Percentiles rank a stretch among this genome's conserved stretches.
phyloP scores from a whole-genome alignment of 2,329 filamentous ascomycete species.

The Phyllosticta ampelicida region DNA sequence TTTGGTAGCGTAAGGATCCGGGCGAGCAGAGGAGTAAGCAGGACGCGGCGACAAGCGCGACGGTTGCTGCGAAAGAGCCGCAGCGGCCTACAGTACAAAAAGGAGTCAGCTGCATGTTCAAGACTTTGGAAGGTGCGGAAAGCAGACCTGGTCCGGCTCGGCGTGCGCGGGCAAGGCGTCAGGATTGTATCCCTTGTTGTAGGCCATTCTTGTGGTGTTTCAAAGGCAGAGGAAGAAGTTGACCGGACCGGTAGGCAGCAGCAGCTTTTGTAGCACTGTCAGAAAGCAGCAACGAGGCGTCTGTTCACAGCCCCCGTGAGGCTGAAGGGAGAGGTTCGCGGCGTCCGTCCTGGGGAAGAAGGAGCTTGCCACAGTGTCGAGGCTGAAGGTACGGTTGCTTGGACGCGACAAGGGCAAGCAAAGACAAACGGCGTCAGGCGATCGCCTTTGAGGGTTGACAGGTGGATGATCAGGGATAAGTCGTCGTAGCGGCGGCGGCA shows the following conservation, averaged over 20 bases:
- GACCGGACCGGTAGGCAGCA: neutral
- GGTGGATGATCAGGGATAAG: conserved; percentile 8
- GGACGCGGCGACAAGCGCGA: conserved; percentile 19
- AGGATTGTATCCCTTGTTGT: conserved; percentile 86
- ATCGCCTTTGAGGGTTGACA: neutral
- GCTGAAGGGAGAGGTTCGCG: conserved; percentile 7
- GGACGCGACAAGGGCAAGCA: neutral
- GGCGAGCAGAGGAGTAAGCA: conserved; percentile 24
- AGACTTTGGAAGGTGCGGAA: conserved; percentile 11
- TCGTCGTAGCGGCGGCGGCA: neutral
- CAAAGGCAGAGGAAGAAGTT: neutral
- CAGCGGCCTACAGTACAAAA: conserved; percentile 31
- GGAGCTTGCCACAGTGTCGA: conserved; percentile 1
- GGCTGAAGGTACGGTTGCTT: neutral
- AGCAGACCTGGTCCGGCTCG: conserved; percentile 57
- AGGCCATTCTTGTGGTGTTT: conserved; percentile 61
- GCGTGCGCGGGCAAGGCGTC: conserved; percentile 89
- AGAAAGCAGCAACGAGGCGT: neutral
- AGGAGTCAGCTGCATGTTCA: conserved; percentile 13
- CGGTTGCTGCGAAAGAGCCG: conserved; percentile 16
- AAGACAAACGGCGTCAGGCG: neutral
- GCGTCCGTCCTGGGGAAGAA: neutral
- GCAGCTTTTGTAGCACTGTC: neutral
- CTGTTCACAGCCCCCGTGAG: conserved; percentile 8
- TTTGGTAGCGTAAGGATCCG: conserved; percentile 33